Percentiles rank a stretch among this genome's conserved stretches.
phyloP scores from a whole-genome alignment of 768 basidiomycete genomes.

The Fomitopsis pulvina region DNA sequence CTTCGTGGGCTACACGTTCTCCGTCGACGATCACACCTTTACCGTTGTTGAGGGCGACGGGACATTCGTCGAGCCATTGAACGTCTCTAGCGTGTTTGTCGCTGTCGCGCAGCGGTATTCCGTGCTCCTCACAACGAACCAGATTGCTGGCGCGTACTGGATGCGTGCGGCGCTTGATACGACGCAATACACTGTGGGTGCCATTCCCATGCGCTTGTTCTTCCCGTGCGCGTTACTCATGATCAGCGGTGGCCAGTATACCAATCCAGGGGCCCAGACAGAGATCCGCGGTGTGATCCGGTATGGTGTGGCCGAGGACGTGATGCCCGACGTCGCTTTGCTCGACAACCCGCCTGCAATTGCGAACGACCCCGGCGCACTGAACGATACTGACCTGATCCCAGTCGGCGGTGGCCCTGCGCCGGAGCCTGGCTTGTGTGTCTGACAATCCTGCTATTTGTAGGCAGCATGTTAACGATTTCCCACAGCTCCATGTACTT shows the following conservation, averaged over 20 bases:
- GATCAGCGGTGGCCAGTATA: conserved; percentile 6
- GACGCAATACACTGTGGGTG: conserved; percentile 24
- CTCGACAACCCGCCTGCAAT: conserved; percentile 13
- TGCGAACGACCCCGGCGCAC: conserved; percentile 6
- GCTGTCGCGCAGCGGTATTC: conserved; percentile 45
- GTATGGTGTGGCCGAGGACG: conserved; percentile 9
- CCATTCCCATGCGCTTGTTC: neutral
- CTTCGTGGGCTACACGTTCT: conserved; percentile 39
- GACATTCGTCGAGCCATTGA: conserved; percentile 31
- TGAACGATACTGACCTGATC: conserved; percentile 10
- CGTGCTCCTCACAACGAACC: conserved; percentile 38
- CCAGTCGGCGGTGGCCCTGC: conserved; percentile 10
- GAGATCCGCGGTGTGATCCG: conserved; percentile 17
- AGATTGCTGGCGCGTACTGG: conserved; percentile 30
- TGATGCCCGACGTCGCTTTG: conserved; percentile 10
- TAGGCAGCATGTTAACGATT: too few relatives aligned
- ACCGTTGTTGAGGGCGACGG: conserved; percentile 45
- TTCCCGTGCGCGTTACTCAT: neutral
- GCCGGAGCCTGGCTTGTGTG: conserved; percentile 13
- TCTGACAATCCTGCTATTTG: too few relatives aligned
- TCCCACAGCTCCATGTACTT: conserved; percentile 12
- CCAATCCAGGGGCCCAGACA: conserved; percentile 14
- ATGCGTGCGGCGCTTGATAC: conserved; percentile 34
- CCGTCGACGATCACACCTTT: conserved; percentile 39
- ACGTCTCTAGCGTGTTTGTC: conserved; percentile 33